Base-by-base conservation (phyloP, 495 filamentous ascomycete genomes). In the Clohesyomyces aquaticus region DNA sequence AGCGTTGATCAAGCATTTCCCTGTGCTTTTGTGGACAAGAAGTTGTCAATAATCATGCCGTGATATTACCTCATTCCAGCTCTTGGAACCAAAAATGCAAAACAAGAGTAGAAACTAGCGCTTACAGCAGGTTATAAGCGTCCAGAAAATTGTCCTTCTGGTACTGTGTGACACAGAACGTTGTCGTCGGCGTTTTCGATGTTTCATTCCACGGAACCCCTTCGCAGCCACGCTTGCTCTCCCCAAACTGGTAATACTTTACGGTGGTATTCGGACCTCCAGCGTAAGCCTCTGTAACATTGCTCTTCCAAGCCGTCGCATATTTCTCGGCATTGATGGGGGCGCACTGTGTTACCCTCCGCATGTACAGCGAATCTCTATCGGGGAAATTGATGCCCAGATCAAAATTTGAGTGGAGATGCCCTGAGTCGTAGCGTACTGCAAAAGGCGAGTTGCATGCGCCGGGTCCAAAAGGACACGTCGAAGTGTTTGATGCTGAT, bases 301-400 rank as follows among this genome's bases (percentile, higher is more conserved):
- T 23, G 19, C 49, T 9, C 28, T 1, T 47, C 63, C 63, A 66
- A 4, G 27, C 28, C 11, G 60, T 59, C 1, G 59, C 32, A 57
- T 68, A 68, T 16, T 50, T 59, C 21, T 68, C 49, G 2, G 18
- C 32, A 29, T 6, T 14, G 2, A 69, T 27, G 2, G 62, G 61
- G 1, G 67, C 63, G 56, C 67, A 70, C 18, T 43, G 61, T 2
- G 63, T 63, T 45, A 67, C 54, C 27, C 50, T 26, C 6, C 63
- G 51, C 18, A 65, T 48, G 1, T 43, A 52, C 0, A 66, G 51
- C 1, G 47, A 50, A 21, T 69, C 52, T 29, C 35, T 38, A 18
- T 38, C 22, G 4, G 54, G 66, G 26, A 29, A 47, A 51, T 71
- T 71, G 60, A 71, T 62, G 12, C 69, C 69, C 0, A 71, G 41